Conservation (phyloP, 257 asterid genomes). For the Capsicum pubescens region DNA sequence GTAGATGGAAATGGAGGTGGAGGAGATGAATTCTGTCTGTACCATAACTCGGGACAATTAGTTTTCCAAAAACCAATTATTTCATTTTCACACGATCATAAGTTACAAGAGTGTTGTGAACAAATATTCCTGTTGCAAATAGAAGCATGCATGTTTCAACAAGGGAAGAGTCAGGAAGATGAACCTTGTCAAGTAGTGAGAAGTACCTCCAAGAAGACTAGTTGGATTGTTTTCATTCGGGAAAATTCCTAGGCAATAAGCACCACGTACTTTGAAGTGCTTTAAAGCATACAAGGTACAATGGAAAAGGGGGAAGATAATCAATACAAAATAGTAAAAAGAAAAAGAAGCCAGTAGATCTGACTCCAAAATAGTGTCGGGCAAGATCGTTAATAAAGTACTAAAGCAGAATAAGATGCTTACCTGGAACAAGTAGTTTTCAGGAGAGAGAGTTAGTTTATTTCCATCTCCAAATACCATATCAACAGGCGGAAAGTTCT, state of each 20-base stretch:
- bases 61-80: constrained; percentile 96
- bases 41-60: constrained; percentile 93
- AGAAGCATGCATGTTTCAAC: constrained; percentile 1
- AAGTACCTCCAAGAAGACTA: constrained; percentile 93
- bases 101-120: constrained; percentile 91
- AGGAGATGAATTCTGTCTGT: constrained; percentile 61
- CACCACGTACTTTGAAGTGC: constrained; percentile 94
- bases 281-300: constrained; percentile 36
- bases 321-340: constrained; percentile 28
- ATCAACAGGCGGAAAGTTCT: constrained; percentile 73
- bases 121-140: constrained; percentile 74
- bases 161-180: not conserved
- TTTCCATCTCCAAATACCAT: constrained; percentile 80
- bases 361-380: not conserved
- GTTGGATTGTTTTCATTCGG: constrained; percentile 98
- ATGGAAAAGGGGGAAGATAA: constrained; percentile 24
- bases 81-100: constrained; percentile 86
- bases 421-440: constrained; percentile 92
- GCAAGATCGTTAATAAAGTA: constrained; percentile 21
- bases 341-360: not conserved
- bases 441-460: constrained; percentile 82
- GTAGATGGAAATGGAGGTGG: constrained; percentile 10
- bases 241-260: constrained; percentile 96
- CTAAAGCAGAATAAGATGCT: constrained; percentile 31
- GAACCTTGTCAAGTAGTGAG: constrained; percentile 15